phyloP scores from a whole-genome alignment of 306 rosid species.

The Lathyrus aphaca region DNA sequence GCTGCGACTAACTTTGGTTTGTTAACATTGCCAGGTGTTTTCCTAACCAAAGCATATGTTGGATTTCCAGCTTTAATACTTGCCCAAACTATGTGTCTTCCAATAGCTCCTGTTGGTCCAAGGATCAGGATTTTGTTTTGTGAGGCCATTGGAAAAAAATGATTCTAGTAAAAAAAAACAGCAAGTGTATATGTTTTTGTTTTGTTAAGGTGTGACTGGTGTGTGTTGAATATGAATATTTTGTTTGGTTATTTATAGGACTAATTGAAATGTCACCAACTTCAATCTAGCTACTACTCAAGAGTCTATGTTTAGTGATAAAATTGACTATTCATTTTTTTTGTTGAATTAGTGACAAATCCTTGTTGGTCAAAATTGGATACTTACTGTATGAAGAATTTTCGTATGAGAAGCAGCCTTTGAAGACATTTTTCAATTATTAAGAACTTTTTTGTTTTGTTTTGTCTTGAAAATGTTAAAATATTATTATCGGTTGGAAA shows the following conservation, averaged over 20 bases:
- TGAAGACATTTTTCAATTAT: neutral
- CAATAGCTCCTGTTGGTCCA: conserved; percentile 47
- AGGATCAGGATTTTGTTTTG: conserved; percentile 45
- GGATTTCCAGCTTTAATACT: conserved; percentile 49
- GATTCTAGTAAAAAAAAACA: neutral
- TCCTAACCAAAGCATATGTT: conserved; percentile 46
- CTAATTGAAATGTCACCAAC: neutral
- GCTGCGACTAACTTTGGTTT: conserved; percentile 15
- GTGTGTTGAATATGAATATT: conserved; percentile 2
- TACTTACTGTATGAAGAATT: no score
- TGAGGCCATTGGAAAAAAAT: conserved; percentile 34
- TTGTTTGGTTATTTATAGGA: conserved; percentile 23
- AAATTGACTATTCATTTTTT: neutral
- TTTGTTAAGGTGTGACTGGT: no score
- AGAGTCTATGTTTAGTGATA: neutral
- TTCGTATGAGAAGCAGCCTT: neutral
- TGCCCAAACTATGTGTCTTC: conserved; percentile 47
- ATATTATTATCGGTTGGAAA: no score
- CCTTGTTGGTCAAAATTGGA: neutral
- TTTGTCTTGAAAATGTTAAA: no score
- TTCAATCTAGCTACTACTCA: neutral
- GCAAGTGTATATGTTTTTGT: neutral
- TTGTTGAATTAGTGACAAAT: neutral
- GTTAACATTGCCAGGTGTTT: neutral
- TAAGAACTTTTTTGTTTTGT: neutral